Percentiles rank a stretch among this genome's conserved stretches.
These are phyloP conservation scores for Plasmodium fragile DNA, from an alignment of 169 alveolate species.

Conservation along the genomic window DNA sequence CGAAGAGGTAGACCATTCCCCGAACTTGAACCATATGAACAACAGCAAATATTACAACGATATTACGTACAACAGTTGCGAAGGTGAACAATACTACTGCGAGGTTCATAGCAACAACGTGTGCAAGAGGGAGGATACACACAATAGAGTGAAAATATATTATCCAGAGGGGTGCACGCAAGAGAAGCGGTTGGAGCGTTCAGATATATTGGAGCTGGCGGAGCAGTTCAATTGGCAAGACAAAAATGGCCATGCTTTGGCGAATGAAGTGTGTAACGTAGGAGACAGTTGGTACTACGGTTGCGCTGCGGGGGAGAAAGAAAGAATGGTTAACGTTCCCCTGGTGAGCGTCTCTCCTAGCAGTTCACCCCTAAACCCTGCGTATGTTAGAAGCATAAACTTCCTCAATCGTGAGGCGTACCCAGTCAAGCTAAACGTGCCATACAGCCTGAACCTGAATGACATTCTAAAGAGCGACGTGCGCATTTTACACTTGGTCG, in stretches of 20 bases:
- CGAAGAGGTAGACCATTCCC: not conserved
- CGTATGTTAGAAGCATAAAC: constrained; percentile 1
- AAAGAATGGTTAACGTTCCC: not conserved
- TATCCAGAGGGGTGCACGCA: not conserved
- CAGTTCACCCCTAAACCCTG: not conserved
- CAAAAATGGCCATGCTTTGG: not conserved
- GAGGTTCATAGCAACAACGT: not conserved
- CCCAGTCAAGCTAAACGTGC: constrained; percentile 25
- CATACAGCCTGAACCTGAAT: constrained; percentile 18
- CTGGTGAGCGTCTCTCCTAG: not conserved
- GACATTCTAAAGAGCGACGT: constrained; percentile 29
- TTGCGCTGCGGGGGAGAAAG: not conserved
- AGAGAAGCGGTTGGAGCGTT: not conserved
- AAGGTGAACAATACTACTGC: not conserved
- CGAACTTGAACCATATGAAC: not conserved
- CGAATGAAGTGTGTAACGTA: not conserved
- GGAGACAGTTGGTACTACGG: not conserved
- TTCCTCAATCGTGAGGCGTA: constrained; percentile 21
- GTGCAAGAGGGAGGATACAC: not conserved
- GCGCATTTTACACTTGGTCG: constrained; percentile 4
- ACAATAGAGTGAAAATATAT: not conserved
- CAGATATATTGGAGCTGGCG: not conserved
- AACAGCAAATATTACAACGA: not conserved
- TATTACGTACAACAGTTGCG: not conserved
- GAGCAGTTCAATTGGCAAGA: not conserved